Conservation (phyloP, 2,329 filamentous ascomycete genomes). For the Aspergillus sp. region DNA sequence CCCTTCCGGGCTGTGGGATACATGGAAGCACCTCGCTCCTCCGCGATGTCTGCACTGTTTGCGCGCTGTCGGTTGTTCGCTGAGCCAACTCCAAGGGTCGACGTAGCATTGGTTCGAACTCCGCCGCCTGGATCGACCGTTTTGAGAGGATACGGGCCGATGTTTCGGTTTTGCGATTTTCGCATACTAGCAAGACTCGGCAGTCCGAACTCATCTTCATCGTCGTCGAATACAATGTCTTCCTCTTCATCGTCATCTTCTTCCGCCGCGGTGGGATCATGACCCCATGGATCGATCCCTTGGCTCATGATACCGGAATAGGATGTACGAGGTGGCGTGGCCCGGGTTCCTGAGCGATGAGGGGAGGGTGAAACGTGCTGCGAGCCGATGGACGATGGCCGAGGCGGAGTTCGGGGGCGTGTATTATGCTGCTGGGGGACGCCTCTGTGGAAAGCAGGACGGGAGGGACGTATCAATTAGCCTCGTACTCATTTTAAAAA, state of each 20-base stretch:
- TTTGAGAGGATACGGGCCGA: constrained; percentile 33
- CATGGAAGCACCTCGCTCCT: constrained; percentile 76
- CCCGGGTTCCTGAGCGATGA: constrained; percentile 42
- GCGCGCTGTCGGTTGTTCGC: constrained; percentile 63
- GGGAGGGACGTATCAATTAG: constrained; percentile 3
- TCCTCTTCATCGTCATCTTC: constrained; percentile 65
- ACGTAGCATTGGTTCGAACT: constrained; percentile 19
- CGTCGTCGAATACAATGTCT: constrained; percentile 77
- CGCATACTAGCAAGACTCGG: constrained; percentile 92
- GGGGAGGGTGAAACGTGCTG: constrained; percentile 54
- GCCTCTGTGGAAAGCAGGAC: constrained; percentile 21
- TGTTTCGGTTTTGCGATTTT: constrained; percentile 59
- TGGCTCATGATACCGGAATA: constrained; percentile 81
- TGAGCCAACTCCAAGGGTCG: constrained; percentile 32
- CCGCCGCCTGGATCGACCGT: constrained; percentile 46
- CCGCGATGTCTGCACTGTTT: constrained; percentile 90
- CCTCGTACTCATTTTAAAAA: neutral
- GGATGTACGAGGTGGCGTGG: constrained; percentile 62
- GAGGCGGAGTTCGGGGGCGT: constrained; percentile 72
- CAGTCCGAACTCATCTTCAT: constrained; percentile 92
- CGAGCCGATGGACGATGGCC: constrained; percentile 55
- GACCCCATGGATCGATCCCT: constrained; percentile 77
- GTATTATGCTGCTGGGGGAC: constrained; percentile 51
- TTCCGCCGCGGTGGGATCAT: constrained; percentile 35
- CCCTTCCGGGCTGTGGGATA: constrained; percentile 88